Conservation (phyloP, 208 protist genomes). For the Borovskyia barvae region DNA sequence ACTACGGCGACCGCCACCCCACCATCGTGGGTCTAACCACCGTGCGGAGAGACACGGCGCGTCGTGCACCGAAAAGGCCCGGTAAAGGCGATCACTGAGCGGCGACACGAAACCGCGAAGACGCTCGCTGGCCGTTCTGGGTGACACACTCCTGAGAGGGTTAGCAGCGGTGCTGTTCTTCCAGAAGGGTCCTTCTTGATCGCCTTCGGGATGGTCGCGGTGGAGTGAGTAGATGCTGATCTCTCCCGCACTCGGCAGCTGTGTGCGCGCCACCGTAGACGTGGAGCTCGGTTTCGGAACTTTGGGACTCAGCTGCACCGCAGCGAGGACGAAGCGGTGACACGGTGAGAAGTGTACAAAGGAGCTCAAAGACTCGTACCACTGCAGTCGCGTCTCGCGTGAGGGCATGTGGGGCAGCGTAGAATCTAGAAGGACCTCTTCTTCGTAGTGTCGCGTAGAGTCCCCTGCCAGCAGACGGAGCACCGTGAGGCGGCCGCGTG, state of each 20-base stretch:
- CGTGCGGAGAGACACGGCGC: slow-evolving; percentile 37
- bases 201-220: slow-evolving; percentile 10
- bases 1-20: slow-evolving; percentile 33
- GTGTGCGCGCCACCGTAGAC: neutral
- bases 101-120: slow-evolving; percentile 2
- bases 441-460: slow-evolving; percentile 24
- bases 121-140: neutral
- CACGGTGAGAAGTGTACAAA: slow-evolving; percentile 62
- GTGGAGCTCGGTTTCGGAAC: slow-evolving; percentile 6
- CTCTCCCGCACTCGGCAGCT: slow-evolving; percentile 31
- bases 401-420: slow-evolving; percentile 23
- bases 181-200: neutral
- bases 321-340: slow-evolving; percentile 56
- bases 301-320: slow-evolving; percentile 47
- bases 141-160: neutral
- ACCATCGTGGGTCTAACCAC: slow-evolving; percentile 75
- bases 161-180: neutral
- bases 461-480: slow-evolving; percentile 37
- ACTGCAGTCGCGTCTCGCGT: slow-evolving; percentile 36
- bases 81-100: slow-evolving; percentile 36
- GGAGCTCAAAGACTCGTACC: slow-evolving; percentile 55
- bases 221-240: slow-evolving; percentile 72
- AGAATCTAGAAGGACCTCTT: slow-evolving; percentile 48
- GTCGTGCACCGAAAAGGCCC: slow-evolving; percentile 28
- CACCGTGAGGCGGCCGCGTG: slow-evolving; percentile 58